Evolutionary conservation across 805 yeast genomes (phyloP), one percentile per base, ranked within the genome.

Genomic region (Lachancea kluyveri): DNA sequence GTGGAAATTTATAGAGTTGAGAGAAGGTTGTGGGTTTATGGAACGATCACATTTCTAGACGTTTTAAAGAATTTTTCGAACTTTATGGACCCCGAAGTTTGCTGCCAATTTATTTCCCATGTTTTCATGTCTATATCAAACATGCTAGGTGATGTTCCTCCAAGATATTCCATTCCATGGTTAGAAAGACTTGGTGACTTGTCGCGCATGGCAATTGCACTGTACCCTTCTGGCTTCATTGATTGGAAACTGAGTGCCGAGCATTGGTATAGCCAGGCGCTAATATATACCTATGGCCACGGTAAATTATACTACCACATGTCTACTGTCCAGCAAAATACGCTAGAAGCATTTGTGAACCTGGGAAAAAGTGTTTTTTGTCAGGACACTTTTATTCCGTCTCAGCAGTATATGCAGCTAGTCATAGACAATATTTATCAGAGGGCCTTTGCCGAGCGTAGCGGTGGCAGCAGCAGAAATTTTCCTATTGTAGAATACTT

Each of bases 191-290:
- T 85, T 31, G 95, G 94, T 21, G 95, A 85, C 52, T 61, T 85
- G 42, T 79, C 90, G 21, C 63, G 94, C 50, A 83, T 85, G 87
- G 90, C 94, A 8, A 83, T 85, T 44, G 92, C 94, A 0, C 61
- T 84, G 25, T 83, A 82, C 46, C 79, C 87, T 6, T 78, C 87
- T 2, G 72, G 80, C 30, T 79, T 73, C 50, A 81, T 83, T 42
- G 94, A 85, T 55, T 85, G 95, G 95, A 81, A 83, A 52, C 57
- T 77, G 12, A 72, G 85, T 36, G 80, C 94, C 1, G 87, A 82
- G 53, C 75, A 76, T 52, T 85, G 95, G 95, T 85, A 85, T 48
- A 66, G 74, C 16, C 66, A 74, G 17, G 77, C 94, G 3, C 72
- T 82, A 73, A 72, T 73, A 43, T 72, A 81, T 10, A 76, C 78